These are phyloP conservation scores for Schwanniomyces polymorphus DNA, from an alignment of 805 yeast genomes.

Conservation along the genomic window DNA sequence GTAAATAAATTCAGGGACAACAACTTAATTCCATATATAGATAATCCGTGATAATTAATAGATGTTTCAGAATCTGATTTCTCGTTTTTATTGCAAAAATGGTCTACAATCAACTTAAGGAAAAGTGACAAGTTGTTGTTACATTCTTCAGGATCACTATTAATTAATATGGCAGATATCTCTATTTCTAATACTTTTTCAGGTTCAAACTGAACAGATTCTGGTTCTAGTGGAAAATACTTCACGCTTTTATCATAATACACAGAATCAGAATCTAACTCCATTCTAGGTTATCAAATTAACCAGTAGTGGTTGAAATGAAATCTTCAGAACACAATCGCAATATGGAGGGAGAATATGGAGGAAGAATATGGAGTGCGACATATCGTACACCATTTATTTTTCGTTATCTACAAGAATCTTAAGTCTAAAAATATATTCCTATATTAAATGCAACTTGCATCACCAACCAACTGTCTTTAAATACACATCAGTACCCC, in stretches of 20 bases:
- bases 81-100: slow-evolving; percentile 16
- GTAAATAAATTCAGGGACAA: slow-evolving; percentile 38
- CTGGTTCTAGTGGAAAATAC: not conserved
- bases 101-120: slow-evolving; percentile 34
- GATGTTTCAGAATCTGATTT: slow-evolving; percentile 2
- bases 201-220: not conserved
- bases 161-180: slow-evolving; percentile 18
- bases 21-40: slow-evolving; percentile 32
- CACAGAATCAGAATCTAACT: not conserved
- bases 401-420: not conserved
- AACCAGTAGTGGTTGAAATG: not conserved
- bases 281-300: not conserved
- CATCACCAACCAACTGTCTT: slow-evolving; percentile 19
- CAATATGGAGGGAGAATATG: not conserved
- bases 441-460: not conserved
- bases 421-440: not conserved
- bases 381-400: not conserved
- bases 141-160: slow-evolving; percentile 40
- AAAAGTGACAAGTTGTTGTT: slow-evolving; percentile 36
- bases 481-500: slow-evolving; percentile 47
- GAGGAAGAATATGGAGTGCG: not conserved
- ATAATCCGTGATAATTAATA: slow-evolving; percentile 29
- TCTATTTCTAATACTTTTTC: not conserved
- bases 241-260: not conserved
- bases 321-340: not conserved